phyloP scores from a whole-genome alignment of 805 yeast genomes.

The Kodamaea neixiangensis region DNA sequence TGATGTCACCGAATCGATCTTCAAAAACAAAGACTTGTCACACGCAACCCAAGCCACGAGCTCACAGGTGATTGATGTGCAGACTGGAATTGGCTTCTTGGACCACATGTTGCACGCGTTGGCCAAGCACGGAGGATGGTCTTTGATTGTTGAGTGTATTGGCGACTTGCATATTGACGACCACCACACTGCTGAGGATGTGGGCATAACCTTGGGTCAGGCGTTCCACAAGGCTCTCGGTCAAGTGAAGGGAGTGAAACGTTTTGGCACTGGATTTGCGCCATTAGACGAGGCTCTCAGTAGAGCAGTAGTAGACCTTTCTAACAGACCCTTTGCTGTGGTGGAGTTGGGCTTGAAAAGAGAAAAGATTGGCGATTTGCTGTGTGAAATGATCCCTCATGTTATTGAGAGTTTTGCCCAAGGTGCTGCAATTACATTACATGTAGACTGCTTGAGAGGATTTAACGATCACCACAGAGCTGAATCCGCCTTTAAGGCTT shows the following conservation, averaged over 20 bases:
- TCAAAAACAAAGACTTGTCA: constrained; percentile 31
- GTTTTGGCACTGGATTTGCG: constrained; percentile 92
- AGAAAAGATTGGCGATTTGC: constrained; percentile 89
- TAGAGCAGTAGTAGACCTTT: constrained; percentile 93
- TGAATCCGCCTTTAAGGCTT: constrained; percentile 94
- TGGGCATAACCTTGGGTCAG: constrained; percentile 86
- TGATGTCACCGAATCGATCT: constrained; percentile 59
- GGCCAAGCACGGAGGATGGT: constrained; percentile 98
- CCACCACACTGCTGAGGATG: constrained; percentile 96
- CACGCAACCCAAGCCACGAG: constrained; percentile 72
- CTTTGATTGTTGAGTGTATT: constrained; percentile 80
- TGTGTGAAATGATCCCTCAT: constrained; percentile 98
- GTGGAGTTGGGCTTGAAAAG: constrained; percentile 87
- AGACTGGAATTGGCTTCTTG: constrained; percentile 91
- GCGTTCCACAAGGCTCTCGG: constrained; percentile 92
- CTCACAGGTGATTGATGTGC: constrained; percentile 73
- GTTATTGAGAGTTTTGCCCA: constrained; percentile 92
- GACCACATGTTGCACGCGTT: constrained; percentile 98
- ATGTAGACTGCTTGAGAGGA: constrained; percentile 93
- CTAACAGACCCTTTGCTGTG: constrained; percentile 91
- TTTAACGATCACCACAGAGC: constrained; percentile 95
- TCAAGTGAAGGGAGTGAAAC: constrained; percentile 82
- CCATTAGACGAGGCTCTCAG: constrained; percentile 96
- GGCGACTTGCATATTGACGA: constrained; percentile 97
- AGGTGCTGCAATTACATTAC: constrained; percentile 86